Base-by-base conservation (phyloP, 352 stramenopile species). In the Pythium scleroteichum region DNA sequence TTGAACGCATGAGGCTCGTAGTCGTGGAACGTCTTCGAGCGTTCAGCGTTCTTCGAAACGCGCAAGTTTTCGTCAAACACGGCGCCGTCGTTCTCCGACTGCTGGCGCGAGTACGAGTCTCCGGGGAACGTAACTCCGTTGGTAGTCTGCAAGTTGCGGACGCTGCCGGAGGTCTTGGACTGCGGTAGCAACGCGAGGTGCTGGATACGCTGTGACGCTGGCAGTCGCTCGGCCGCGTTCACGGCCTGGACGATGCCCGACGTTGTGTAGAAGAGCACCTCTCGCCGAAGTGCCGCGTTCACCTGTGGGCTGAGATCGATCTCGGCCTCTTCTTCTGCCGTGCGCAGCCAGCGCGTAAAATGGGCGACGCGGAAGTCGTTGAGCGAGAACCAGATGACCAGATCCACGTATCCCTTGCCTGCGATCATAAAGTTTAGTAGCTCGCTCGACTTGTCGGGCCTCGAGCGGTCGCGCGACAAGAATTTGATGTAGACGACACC, bases 201-300 rank as follows among this genome's bases (percentile, higher is more conserved):
- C 68, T 95, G 86, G 45, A 95, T 90, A 17, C 79, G 81, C 61
- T 91, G 81, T 3, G 85, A 88, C 5, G 82, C 81, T 3, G 82
- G 76, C 9, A 95, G 72, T 16, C 75, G 77, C 57, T 92, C 79
- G 1, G 85, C 85, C 22, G 85, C 85, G 50, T 90, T 81, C 27
- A 96, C 87, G 24, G 88, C 87, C 66, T 94, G 80, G 45, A 95
- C 88, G 52, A 97, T 96, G 16, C 89, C 89, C 23, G 84, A 93
- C 10, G 88, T 96, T 27, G 89, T 96, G 76, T 96, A 96, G 64
- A 92, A 95, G 3, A 97, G 73, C 63, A 97, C 87, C 70, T 97
- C 89, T 4, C 78, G 78, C 14, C 89, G 80, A 46, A 97, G 58
- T 32, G 86, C 89, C 5, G 84, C 82, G 57, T 97, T 97, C 39